Evolutionary conservation across 2,329 filamentous ascomycete genomes (phyloP), one percentile per base, ranked within the genome.

Genomic region (Lachnellula arida): DNA sequence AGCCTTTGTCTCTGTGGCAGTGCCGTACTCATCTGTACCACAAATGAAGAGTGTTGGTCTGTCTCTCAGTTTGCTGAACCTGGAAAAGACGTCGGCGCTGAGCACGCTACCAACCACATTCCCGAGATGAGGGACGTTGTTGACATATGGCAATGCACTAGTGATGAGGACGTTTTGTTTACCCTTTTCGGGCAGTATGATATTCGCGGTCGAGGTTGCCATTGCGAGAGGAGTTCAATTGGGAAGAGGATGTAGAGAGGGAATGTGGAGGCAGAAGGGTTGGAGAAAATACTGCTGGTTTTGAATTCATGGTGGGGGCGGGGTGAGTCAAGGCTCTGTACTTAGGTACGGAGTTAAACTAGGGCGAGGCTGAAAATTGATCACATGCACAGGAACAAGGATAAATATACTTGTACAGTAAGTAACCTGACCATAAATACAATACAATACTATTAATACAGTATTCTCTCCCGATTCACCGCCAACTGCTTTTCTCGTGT

Each of bases 1-100:
- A 4, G 93, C 93, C 76, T 96, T 96, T 25, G 93, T 96, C 75
- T 97, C 93, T 34, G 92, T 96, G 22, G 93, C 92, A 12, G 93
- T 97, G 56, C 93, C 93, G 73, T 97, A 97, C 75, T 97, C 90
- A 76, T 97, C 93, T 51, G 86, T 89, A 55, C 91, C 91, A 73
- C 92, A 96, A 64, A 96, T 80, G 72, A 85, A 96, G 50, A 96
- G 81, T 1, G 91, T 95, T 63, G 85, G 88, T 68, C 87, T 81
- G 54, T 87, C 88, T 67, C 90, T 83, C 44, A 88, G 86, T 73
- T 90, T 90, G 75, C 87, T 89, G 75, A 88, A 96, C 63, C 85
- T 85, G 43, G 88, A 81, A 71, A 88, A 97, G 61, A 95, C 89
- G 70, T 97, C 92, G 65, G 92, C 92, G 60, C 87, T 91, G 65